phyloP scores from a whole-genome alignment of 805 yeast genomes.

The Metschnikowia lunata region DNA sequence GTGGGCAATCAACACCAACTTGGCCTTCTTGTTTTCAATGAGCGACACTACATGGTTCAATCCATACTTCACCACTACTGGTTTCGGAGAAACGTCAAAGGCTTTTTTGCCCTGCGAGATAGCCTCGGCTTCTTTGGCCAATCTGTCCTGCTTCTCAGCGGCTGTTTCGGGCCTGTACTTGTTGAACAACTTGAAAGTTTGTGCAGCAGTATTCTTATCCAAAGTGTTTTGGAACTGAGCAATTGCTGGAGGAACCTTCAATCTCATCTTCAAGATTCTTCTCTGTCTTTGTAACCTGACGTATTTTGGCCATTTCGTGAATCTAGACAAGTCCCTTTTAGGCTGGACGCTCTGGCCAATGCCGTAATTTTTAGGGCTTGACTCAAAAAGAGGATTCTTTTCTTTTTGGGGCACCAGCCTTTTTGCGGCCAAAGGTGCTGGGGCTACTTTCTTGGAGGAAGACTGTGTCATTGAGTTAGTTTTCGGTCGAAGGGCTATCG shows the following conservation, averaged over 20 bases:
- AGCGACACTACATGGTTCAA: constrained; percentile 97
- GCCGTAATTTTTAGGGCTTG: constrained; percentile 91
- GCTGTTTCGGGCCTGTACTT: constrained; percentile 98
- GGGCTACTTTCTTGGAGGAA: constrained; percentile 47
- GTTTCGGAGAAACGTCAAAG: constrained; percentile 95
- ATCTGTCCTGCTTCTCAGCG: constrained; percentile 98
- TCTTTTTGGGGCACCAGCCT: not conserved
- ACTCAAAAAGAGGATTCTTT: constrained; percentile 49
- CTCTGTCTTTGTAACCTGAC: constrained; percentile 98
- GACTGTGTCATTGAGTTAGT: constrained; percentile 53
- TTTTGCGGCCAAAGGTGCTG: constrained; percentile 29
- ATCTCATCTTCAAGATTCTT: constrained; percentile 91
- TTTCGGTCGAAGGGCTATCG: constrained; percentile 16
- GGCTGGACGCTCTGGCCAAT: constrained; percentile 95
- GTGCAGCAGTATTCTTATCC: constrained; percentile 98
- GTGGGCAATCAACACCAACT: constrained; percentile 94
- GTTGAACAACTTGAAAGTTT: constrained; percentile 94
- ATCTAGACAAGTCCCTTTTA: constrained; percentile 94
- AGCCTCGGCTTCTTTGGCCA: constrained; percentile 98
- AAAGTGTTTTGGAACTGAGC: constrained; percentile 93
- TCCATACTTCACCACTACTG: constrained; percentile 96
- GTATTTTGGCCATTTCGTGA: constrained; percentile 99
- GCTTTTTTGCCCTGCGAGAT: constrained; percentile 97
- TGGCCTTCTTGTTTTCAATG: constrained; percentile 97
- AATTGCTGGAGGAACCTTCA: constrained; percentile 98